Conservation (phyloP, 2,329 filamentous ascomycete genomes). For the Calycina herbarum region DNA sequence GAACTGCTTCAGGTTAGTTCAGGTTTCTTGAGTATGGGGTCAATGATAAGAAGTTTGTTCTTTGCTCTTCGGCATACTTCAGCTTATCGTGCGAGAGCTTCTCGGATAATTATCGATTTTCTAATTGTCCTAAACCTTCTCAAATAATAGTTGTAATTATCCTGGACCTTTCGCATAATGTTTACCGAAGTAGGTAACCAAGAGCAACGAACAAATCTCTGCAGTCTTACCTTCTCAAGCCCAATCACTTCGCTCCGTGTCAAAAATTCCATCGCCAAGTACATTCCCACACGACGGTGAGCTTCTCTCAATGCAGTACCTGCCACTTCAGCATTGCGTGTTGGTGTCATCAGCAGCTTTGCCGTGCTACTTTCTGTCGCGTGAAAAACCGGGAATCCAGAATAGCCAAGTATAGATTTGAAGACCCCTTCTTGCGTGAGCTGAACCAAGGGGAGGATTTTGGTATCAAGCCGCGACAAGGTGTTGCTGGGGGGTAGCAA, state of each 20-base stretch:
- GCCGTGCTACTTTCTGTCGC: constrained; percentile 47
- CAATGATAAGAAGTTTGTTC: too few relatives aligned
- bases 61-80: too few relatives aligned
- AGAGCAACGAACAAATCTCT: constrained; percentile 46
- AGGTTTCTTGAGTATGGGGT: not conserved
- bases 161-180: too few relatives aligned
- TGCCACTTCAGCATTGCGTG: constrained; percentile 47
- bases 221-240: not conserved
- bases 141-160: too few relatives aligned
- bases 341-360: constrained; percentile 54
- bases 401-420: constrained; percentile 21
- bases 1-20: constrained; percentile 40
- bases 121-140: too few relatives aligned
- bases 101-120: too few relatives aligned
- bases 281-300: constrained; percentile 51
- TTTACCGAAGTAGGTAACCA: constrained; percentile 23
- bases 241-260: not conserved
- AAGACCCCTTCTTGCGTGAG: constrained; percentile 23
- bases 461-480: constrained; percentile 44
- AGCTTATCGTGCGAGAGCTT: too few relatives aligned
- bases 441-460: constrained; percentile 44
- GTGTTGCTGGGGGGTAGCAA: constrained; percentile 47
- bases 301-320: constrained; percentile 50
- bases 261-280: constrained; percentile 53
- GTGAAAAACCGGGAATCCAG: constrained; percentile 36